These are phyloP conservation scores for Magnusiomyces magnusii DNA, from an alignment of 1,139 yeast species.

Conservation along the genomic window DNA sequence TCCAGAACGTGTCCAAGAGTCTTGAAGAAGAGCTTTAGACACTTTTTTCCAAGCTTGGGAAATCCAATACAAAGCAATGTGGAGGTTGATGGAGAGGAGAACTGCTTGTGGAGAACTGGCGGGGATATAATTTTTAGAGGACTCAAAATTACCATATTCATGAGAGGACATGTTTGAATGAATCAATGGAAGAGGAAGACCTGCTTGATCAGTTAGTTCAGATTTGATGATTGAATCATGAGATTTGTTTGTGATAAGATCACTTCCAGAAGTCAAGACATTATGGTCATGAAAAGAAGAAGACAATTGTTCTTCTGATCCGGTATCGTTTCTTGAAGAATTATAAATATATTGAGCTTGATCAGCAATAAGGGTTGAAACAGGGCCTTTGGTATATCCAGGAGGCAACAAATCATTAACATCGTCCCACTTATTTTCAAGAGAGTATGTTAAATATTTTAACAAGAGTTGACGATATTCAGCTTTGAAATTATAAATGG, in stretches of 20 bases:
- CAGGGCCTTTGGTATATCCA: neutral
- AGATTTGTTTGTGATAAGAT: neutral
- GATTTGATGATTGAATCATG: too few relatives aligned
- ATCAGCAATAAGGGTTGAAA: neutral
- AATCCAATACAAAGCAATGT: conserved; percentile 12
- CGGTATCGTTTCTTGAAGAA: neutral
- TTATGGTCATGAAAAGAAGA: too few relatives aligned
- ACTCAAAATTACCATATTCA: too few relatives aligned
- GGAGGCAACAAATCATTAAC: neutral
- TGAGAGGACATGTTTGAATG: too few relatives aligned
- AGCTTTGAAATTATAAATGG: conserved; percentile 15
- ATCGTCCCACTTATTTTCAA: neutral
- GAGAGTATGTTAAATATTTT: neutral
- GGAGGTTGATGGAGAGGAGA: neutral
- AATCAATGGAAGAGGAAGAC: too few relatives aligned
- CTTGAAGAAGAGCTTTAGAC: conserved; percentile 4
- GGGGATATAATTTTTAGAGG: neutral
- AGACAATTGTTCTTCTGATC: neutral
- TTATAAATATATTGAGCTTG: neutral
- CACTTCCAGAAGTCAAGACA: too few relatives aligned
- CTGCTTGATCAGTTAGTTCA: too few relatives aligned
- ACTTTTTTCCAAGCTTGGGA: conserved; percentile 12
- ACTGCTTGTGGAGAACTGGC: neutral
- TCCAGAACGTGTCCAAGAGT: conserved; percentile 14
- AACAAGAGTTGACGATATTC: conserved; percentile 9